Conservation (phyloP, 2,329 filamentous ascomycete species). For the Cadophora luteo-olivacea region DNA sequence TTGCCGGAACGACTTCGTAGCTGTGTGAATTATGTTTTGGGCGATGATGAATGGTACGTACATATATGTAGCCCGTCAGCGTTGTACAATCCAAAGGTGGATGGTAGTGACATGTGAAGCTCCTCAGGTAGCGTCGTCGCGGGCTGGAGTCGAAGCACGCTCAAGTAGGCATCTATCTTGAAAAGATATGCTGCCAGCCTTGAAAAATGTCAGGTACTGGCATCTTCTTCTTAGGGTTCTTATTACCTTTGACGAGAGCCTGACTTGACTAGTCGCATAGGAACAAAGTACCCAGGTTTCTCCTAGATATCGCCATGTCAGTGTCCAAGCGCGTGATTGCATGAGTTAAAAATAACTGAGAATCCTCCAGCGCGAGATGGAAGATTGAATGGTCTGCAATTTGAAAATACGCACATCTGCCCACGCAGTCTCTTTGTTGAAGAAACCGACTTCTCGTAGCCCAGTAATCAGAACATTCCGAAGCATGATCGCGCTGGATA, state of each 20-base stretch:
- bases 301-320: slow-evolving; percentile 28
- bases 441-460: slow-evolving; percentile 48
- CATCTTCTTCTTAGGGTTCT: neutral
- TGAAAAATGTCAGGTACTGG: neutral
- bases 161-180: slow-evolving; percentile 50
- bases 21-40: neutral
- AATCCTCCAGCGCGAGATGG: neutral
- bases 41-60: neutral
- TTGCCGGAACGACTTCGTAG: neutral
- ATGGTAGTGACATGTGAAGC: slow-evolving; percentile 46
- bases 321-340: neutral
- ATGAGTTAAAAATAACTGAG: neutral
- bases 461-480: slow-evolving; percentile 46
- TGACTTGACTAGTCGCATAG: slow-evolving; percentile 44
- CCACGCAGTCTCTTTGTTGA: slow-evolving; percentile 46
- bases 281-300: slow-evolving; percentile 48
- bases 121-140: slow-evolving; percentile 47
- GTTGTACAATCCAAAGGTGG: slow-evolving; percentile 48
- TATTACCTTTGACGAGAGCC: slow-evolving; percentile 49
- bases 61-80: slow-evolving; percentile 48
- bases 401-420: slow-evolving; percentile 36
- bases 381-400: neutral
- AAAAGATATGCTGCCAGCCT: slow-evolving; percentile 47
- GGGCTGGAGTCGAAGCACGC: slow-evolving; percentile 45
- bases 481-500: slow-evolving; percentile 46